Base-by-base conservation (phyloP, 345 rosid species). In the Camelina sativa region DNA sequence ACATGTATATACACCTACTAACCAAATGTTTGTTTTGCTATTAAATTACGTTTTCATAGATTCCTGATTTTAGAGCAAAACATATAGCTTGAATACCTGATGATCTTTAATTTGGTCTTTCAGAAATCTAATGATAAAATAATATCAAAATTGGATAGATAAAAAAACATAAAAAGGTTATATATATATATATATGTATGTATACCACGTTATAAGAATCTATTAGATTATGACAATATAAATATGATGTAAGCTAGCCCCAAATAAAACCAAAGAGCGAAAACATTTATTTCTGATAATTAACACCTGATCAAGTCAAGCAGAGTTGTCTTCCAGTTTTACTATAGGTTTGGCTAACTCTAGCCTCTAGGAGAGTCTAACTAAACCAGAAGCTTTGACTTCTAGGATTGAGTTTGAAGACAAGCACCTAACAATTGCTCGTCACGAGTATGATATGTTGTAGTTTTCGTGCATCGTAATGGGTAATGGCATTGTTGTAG, bases 141-240 rank as follows among this genome's bases (percentile, higher is more conserved):
- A 25, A 34, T 34, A 34, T 11, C 2, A 28, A 28, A 54, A 5
- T 4, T 54, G 16, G 58, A n/a, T 58, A 17, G 15, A 59, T 2
- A 11, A 17, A 11, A 11, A 17, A 37, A 11, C n/a, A 59, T 35
- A 1, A 4, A 59, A 59, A 35, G 16, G 44, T 35, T 16, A 35
- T 28, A 28, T 28, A 4, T 28, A 25, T 23, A 23, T 25, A 25
- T 25, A 25, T 25, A 28, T 28, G 3, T 4, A 35, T 34, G 22
- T 59, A 61, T 3, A 20, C 50, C 50, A 61, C 50, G 65, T 61
- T 40, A 20, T 12, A 61, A 61, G 65, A 61, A 61, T 61, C 65
- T 61, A 40, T 61, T 20, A 40, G 65, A 61, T 20, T 63, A 23
- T 25, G 67, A 62, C 52, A 20, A 41, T 22, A 41, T 1, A 43